Evolutionary conservation across 441 rosid species (phyloP).

Genomic region (Erodium chrysanthum): DNA sequence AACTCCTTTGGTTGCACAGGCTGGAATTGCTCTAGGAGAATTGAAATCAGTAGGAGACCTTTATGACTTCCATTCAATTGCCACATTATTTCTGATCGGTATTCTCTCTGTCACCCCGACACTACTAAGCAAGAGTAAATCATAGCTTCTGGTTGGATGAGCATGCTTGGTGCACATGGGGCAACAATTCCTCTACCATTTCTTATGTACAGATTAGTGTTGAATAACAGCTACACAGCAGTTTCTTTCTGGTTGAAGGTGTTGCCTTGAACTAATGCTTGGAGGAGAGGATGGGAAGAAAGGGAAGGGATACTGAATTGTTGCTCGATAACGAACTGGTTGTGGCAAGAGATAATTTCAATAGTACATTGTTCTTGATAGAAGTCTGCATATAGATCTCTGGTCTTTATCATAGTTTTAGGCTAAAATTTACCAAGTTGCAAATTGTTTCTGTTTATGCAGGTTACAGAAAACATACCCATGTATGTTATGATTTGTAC

Average conservation of each 20-base stretch:
- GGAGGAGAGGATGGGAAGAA: neutral
- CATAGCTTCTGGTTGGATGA: slow-evolving; percentile 14
- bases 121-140: slow-evolving; percentile 42
- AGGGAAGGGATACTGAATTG: neutral
- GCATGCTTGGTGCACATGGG: slow-evolving; percentile 19
- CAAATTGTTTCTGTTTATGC: neutral
- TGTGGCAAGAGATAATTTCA: neutral
- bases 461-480: neutral
- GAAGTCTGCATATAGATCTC: neutral
- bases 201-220: slow-evolving; percentile 26
- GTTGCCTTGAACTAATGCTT: neutral
- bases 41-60: slow-evolving; percentile 78
- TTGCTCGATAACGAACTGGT: too few species aligned
- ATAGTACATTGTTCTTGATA: neutral
- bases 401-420: neutral
- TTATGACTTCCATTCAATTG: slow-evolving; percentile 73
- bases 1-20: slow-evolving; percentile 33
- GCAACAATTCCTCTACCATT: slow-evolving; percentile 5
- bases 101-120: slow-evolving; percentile 66
- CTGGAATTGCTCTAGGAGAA: slow-evolving; percentile 93
- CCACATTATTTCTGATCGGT: slow-evolving; percentile 74
- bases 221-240: slow-evolving; percentile 17
- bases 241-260: neutral
- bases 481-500: neutral
- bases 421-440: neutral